Conservation (phyloP, 1,284 basidiomycete species). For the Exobasidium rhododendri region DNA sequence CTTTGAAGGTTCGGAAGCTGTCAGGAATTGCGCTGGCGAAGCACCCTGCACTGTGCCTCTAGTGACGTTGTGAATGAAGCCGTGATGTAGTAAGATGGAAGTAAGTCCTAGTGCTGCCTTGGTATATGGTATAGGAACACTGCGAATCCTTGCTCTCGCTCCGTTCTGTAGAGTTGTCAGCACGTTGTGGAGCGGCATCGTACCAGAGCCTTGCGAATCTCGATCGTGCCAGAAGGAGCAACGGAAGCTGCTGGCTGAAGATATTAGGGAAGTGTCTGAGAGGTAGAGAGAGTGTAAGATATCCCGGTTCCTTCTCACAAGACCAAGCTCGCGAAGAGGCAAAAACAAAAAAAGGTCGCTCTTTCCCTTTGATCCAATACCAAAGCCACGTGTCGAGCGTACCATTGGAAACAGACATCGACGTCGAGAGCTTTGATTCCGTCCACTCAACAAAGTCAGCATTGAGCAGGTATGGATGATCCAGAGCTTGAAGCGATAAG, state of each 20-base stretch:
- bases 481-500: conserved; percentile 54
- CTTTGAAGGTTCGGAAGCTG: conserved; percentile 53
- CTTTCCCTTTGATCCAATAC: no score
- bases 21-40: conserved; percentile 55
- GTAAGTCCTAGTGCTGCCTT: conserved; percentile 78
- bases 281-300: neutral
- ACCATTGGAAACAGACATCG: no score
- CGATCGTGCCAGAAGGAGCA: conserved; percentile 59
- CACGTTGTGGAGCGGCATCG: conserved; percentile 65
- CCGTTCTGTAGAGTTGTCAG: conserved; percentile 82
- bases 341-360: no score
- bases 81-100: conserved; percentile 77
- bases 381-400: no score
- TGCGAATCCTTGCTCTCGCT: conserved; percentile 73
- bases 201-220: conserved; percentile 47
- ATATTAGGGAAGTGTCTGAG: neutral
- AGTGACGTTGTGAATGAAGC: conserved; percentile 75
- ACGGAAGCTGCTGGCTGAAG: neutral
- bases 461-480: conserved; percentile 53
- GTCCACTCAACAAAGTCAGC: no score
- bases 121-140: conserved; percentile 70
- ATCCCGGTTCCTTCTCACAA: no score
- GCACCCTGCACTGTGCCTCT: conserved; percentile 71
- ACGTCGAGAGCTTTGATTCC: no score
- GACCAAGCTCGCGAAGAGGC: neutral